Base-by-base conservation (phyloP, 2,329 filamentous ascomycete genomes). In the Diplocarpon mali region DNA sequence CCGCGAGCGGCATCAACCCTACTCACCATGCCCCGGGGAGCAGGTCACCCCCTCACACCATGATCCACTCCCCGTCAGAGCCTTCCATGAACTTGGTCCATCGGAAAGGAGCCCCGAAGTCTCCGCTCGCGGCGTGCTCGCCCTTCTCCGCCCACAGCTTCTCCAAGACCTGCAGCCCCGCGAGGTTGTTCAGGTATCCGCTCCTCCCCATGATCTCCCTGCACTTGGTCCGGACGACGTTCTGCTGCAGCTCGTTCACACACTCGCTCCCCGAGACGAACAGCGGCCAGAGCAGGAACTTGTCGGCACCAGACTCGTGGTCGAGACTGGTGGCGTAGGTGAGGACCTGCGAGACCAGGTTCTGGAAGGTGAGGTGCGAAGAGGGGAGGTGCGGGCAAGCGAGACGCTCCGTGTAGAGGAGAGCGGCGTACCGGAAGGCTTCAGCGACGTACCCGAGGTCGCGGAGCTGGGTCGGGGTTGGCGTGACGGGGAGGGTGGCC, bases 101-200 rank as follows among this genome's bases (percentile, higher is more conserved):
- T 16, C 50, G 53, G 28, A 62, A 60, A 7, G 59, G 54, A 1
- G 53, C 53, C 2, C 47, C 46, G 30, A 50, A 54, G 7, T 41
- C 47, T 6, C 42, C 44, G 13, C 38, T 42, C 13, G 36, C 44
- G 10, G 37, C 44, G 2, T 24, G 35, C 12, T 52, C 53, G 14
- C 55, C 54, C 15, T 47, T 54, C 46, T 61, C 60, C 2, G 43
- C 70, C 89, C 90, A 95, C 13, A 94, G 74, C 57, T 80, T 79
- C 68, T 95, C 89, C 35, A 95, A 66, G 3, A 95, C 78, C 57
- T 92, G 85, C 20, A 95, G 71, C 7, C 85, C 87, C 6, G 84
- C 83, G 34, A 93, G 73, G 61, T 95, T 95, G 66, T 95, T 95
- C 71, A 88, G 85, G 66, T 95, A 95, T 1, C 89, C 89, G 43